Base-by-base conservation (phyloP, 2,329 filamentous ascomycete species). In the Penicillium sp. region DNA sequence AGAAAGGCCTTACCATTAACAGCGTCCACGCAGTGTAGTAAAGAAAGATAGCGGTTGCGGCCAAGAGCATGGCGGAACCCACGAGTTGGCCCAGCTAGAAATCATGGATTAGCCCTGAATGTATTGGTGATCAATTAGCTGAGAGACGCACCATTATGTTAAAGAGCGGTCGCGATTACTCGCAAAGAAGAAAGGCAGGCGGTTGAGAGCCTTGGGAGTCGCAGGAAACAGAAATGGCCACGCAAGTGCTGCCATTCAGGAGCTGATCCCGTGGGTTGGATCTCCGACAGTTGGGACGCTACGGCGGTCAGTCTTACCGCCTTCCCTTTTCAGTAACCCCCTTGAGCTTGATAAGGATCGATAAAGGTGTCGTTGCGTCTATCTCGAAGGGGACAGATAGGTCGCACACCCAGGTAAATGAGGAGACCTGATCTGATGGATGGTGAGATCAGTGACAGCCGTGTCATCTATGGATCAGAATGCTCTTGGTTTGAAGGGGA, bases 11-110 rank as follows among this genome's bases (percentile, higher is more conserved):
- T 81, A 96, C 93, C 88, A 98, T 97, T 58, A 97, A 80, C 56
- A 98, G 80, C 27, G 93, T 95, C 93, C 93, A 98, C 72, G 95
- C 82, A 55, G 89, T 93, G 77, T 98, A 98, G 81, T 98, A 98
- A 63, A 86, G 76, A 70, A 88, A 88, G 68, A 88, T 81, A 62
- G 79, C 77, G 57, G 84, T 83, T 63, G 85, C 84, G 76, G 79
- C 77, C 71, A 86, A 76, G 69, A 88, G 83, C 85, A 88, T 88
- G 71, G 79, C 81, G 72, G 85, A 78, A 73, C 85, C 85, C 59
- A 86, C 79, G 59, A 86, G 80, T 82, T 88, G 90, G 81, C 95
- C 93, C 75, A 96, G 86, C 93, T 98, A 70, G 70, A 32, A 26
- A 44, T n/a, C 38, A 35, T 58, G 27, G 58, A 52, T 36, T 13